Evolutionary conservation across 2,329 filamentous ascomycete genomes (phyloP), one percentile per base, ranked within the genome.

Genomic region (Xylaria sp.): DNA sequence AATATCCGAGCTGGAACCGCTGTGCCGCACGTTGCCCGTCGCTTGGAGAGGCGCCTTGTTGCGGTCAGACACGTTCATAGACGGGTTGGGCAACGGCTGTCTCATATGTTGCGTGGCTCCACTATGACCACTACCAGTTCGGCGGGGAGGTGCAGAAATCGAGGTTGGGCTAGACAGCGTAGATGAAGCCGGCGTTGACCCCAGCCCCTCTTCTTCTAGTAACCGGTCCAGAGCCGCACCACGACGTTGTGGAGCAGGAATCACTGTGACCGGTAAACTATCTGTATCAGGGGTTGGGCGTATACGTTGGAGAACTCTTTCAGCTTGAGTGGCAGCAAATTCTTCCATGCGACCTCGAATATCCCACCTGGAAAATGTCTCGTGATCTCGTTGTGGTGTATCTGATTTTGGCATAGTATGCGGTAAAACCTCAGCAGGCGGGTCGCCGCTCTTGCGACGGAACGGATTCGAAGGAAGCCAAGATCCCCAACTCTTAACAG

Each of bases 281-380:
- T 85, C 84, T 1, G 84, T 86, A 70, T 86, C 83, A 0, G 84
- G 81, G 0, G 83, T 84, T 10, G 87, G 83, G 11, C 84, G 81
- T 53, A 88, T 81, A 64, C 80, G 83, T 61, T 90, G 87, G 10
- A 87, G 81, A 5, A 90, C 76, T 73, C 82, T 85, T 69, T 90
- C 88, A 0, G 87, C 88, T 68, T 90, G 87, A 7, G 81, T 83
- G 1, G 82, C 86, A 0, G 87, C 87, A 71, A 90, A 90, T 54
- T 89, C 85, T 66, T 90, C 88, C 1, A 90, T 74, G 15, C 87
- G 82, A 10, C 80, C 80, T 38, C 83, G 83, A 10, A 90, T 72
- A 72, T 89, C 87, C 87, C 88, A 90, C 47, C 82, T 74, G 38
- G 73, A 75, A 47, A 73, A 54, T 38, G 68, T 73, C 22, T 79